These are phyloP conservation scores for Glebionis coronaria DNA, from an alignment of 129 eudicot species.

Conservation along the genomic window DNA sequence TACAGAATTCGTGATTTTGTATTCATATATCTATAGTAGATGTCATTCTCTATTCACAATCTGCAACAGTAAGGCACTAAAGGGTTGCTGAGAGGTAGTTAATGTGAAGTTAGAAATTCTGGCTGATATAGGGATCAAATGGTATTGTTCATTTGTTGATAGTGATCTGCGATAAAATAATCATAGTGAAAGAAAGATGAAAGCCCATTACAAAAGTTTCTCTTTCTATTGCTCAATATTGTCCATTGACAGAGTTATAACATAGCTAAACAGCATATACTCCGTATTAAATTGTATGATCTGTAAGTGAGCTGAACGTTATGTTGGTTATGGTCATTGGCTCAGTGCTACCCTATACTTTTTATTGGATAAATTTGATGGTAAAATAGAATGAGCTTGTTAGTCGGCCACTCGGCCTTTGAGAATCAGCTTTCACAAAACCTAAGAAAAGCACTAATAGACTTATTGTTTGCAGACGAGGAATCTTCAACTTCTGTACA, in stretches of 20 bases:
- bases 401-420: not conserved
- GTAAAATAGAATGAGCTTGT: conserved; percentile 2
- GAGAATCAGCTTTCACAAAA: not conserved
- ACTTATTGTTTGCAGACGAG: conserved; percentile 47
- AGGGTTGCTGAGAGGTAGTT: conserved; percentile 8
- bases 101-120: not conserved
- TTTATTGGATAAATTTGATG: not conserved
- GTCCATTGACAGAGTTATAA: not conserved
- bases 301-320: not conserved
- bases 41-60: not conserved
- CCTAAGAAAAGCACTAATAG: conserved; percentile 3
- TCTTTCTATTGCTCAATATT: not conserved
- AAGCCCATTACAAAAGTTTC: not conserved
- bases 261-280: not conserved
- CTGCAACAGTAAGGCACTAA: not conserved
- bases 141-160: not conserved
- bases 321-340: conserved; percentile 8
- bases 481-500: conserved; percentile 36
- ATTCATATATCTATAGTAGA: conserved; percentile 6
- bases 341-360: not conserved
- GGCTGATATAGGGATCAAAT: not conserved
- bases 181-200: conserved; percentile 10
- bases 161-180: conserved; percentile 1
- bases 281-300: conserved; percentile 2
- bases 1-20: not conserved